Conservation (phyloP, 805 yeast genomes). For the Candida khao-thaluensis region DNA sequence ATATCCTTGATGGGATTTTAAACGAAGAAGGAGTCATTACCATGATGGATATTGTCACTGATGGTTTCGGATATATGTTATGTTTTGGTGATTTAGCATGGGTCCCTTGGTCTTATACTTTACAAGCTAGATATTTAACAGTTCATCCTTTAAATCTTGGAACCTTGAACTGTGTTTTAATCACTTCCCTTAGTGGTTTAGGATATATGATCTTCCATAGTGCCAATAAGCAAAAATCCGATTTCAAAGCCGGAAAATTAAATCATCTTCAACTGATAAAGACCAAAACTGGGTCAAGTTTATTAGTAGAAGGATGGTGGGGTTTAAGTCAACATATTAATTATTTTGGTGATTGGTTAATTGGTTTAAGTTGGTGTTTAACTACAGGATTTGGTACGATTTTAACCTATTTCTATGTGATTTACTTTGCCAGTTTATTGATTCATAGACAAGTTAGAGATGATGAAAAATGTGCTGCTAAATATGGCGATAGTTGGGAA, state of each 20-base stretch:
- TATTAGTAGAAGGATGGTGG: constrained; percentile 97
- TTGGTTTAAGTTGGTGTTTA: constrained; percentile 89
- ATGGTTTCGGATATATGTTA: constrained; percentile 96
- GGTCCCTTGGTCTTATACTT: constrained; percentile 87
- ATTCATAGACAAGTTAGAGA: constrained; percentile 90
- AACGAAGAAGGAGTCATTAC: constrained; percentile 87
- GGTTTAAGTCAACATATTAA: constrained; percentile 87
- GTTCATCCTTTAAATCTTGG: constrained; percentile 58
- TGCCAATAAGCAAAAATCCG: constrained; percentile 81
- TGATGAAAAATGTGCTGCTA: constrained; percentile 82
- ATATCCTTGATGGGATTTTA: constrained; percentile 86
- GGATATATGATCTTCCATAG: constrained; percentile 85
- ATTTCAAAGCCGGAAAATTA: constrained; percentile 77
- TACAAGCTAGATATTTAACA: constrained; percentile 75
- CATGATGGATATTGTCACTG: constrained; percentile 95
- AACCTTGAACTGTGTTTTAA: constrained; percentile 29
- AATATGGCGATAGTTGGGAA: constrained; percentile 85
- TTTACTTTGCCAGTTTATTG: constrained; percentile 78
- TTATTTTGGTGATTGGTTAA: constrained; percentile 93
- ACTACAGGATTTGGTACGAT: constrained; percentile 82
- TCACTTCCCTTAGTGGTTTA: constrained; percentile 47
- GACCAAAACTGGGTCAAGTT: constrained; percentile 74
- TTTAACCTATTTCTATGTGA: constrained; percentile 81
- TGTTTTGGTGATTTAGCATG: constrained; percentile 91
- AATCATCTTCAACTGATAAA: constrained; percentile 58